Evolutionary conservation across 2,329 filamentous ascomycete genomes (phyloP), one percentile per base, ranked within the genome.

Genomic region (Epichloe coenophiala): DNA sequence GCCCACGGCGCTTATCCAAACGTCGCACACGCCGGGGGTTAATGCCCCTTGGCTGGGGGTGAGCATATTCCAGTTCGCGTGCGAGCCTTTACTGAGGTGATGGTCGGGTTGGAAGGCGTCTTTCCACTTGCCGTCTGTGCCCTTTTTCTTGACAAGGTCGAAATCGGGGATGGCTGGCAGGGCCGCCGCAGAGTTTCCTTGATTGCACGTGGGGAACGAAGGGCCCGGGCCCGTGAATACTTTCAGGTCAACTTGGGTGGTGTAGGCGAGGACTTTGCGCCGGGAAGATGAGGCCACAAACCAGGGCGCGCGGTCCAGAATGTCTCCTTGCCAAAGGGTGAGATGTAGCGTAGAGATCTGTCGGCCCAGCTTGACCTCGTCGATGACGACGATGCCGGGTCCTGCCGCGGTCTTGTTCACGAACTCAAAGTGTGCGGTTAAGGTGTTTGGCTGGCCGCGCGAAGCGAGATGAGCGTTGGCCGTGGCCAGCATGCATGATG

Each of bases 1-100:
- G 13, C 77, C 78, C 1, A 71, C 65, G 49, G 86, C 74, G 27
- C 77, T 73, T 3, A 86, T 67, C 84, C 84, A 90, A 62, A 61
- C 47, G 51, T 65, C 60, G 48, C 57, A 54, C 0, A 53, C 52
- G 2, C 57, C 57, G 3, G 56, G 51, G 12, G 37, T 48, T 3
- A 52, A 33, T 4, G 54, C 57, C 0, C 54, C 50, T 0, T 39
- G 3, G 2, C 58, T 60, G 1, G 61, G 63, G 3, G 56, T 42
- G 53, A 63, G 67, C 47, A 63, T 65, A 3, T 60, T 54, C 21
- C 63, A 55, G 47, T 68, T 64, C 4, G 53, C 4, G 23, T 54
- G 53, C 37, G 58, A 58, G 5, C 55, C 56, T 48, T 60, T 59
- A 2, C 81, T 38, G 43, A 57, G 11, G 17, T 3, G 27, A 12